A percentile compares a stretch with the other conserved stretches of the same genome.
Evolutionary conservation across 306 rosid species (phyloP).

Genomic region (Pyrus pyrifolia): DNA sequence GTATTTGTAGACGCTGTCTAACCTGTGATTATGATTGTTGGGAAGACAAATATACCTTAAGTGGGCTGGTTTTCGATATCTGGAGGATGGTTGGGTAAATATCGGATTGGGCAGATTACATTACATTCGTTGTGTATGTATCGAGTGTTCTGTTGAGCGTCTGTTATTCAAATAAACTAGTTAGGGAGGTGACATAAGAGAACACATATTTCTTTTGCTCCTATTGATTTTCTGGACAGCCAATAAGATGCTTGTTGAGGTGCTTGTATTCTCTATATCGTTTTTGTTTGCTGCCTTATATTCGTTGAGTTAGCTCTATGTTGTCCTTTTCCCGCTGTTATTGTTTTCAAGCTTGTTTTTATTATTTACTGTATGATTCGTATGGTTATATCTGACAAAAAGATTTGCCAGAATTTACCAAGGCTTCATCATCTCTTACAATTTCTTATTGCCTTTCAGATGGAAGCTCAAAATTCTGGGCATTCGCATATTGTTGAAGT

Average conservation of each 20-base stretch:
- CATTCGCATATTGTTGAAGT: slow-evolving; percentile 42
- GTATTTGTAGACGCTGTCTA: background rate
- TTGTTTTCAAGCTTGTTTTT: background rate
- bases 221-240: background rate
- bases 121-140: background rate
- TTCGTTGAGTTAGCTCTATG: background rate
- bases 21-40: no score
- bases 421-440: background rate
- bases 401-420: background rate
- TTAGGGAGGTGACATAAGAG: background rate
- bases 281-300: background rate
- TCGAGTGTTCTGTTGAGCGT: background rate
- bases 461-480: slow-evolving; percentile 40
- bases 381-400: background rate
- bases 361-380: background rate
- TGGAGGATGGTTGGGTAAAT: background rate
- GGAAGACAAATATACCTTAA: no score
- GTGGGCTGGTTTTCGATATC: no score
- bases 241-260: background rate
- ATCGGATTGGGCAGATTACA: background rate
- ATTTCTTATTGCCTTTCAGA: slow-evolving; percentile 26
- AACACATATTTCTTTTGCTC: background rate
- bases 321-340: background rate
- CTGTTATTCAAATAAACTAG: background rate
- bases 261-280: background rate